Base-by-base conservation (phyloP, 257 asterid species). In the Rehmannia glutinosa region DNA sequence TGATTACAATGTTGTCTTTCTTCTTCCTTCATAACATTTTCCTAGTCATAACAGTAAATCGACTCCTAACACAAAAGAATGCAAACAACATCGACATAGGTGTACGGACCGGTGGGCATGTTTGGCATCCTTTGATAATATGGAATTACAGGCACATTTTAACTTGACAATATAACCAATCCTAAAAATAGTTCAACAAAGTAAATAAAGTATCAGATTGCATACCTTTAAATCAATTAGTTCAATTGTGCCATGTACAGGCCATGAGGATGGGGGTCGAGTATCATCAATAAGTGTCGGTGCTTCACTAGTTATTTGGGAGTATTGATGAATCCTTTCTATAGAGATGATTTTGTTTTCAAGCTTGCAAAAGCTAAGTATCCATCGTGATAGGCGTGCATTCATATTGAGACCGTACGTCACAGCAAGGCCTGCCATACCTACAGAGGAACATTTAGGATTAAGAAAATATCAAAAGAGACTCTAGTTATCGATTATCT, bases 361-460 rank as follows among this genome's bases (percentile, higher is more conserved):
- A 30, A 94, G 97, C 85, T 94, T 94, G 86, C 99, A 94, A 77
- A 91, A 94, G 81, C 99, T 91, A 24, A 94, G 97, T 70, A 94
- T 94, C 99, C 99, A 94, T 46, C 99, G 80, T 13, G 99, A 94
- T 69, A 94, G 76, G 4, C 97, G 99, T 45, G 96, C 95, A 78
- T 94, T 94, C 87, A 94, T 54, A 71, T 94, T 94, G 57, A 94
- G 89, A 73, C 99, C 99, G 63, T 94, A 94, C 8, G 99, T 91
- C 70, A 89, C 98, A 30, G 99, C 98, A 66, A 91, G 96, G 64
- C 99, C 99, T 39, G 99, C 99, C 97, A 94, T 91, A 83, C 96
- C 96, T 88, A 16, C 27, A 55, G 69, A 62, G 43, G 58, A 64
- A 62, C 23, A 27, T 21, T 74, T 45, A 5, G 51, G 30, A 68